Conservation (phyloP, 148 eudicot genomes). For the Gaultheria prostrata region DNA sequence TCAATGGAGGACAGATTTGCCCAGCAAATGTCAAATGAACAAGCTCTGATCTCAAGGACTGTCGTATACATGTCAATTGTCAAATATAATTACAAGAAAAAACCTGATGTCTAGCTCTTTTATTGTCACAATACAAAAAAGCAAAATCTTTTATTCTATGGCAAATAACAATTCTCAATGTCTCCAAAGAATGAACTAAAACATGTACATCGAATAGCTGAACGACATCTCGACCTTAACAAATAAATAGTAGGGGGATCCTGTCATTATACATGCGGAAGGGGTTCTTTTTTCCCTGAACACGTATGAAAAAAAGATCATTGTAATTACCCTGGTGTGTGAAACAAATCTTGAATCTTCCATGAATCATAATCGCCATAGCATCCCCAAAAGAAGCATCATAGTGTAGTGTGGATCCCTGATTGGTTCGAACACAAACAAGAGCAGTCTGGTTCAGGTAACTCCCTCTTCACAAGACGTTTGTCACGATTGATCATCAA, state of each 20-base stretch:
- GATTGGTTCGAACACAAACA: slow-evolving; percentile 82
- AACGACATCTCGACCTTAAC: not conserved
- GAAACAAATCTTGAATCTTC: slow-evolving; percentile 1
- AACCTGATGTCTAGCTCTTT: not conserved
- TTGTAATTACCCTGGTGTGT: not conserved
- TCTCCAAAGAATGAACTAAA: slow-evolving; percentile 8
- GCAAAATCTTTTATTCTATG: not conserved
- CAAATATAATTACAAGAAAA: not conserved
- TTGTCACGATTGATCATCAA: slow-evolving; percentile 90
- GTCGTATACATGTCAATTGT: not conserved
- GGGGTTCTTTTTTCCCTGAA: not conserved
- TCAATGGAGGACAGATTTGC: not conserved
- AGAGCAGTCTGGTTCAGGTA: slow-evolving; percentile 79
- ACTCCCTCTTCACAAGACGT: slow-evolving; percentile 63
- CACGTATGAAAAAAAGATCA: not conserved
- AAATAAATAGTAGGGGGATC: not conserved
- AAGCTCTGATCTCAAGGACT: not conserved
- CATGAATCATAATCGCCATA: not conserved
- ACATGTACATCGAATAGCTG: not conserved
- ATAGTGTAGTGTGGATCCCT: slow-evolving; percentile 40
- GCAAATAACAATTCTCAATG: not conserved
- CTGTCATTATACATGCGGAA: not conserved
- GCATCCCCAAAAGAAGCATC: slow-evolving; percentile 16
- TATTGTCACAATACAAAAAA: not conserved
- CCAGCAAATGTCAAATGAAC: no score